Percentiles rank a stretch among this genome's conserved stretches.
Conservation (phyloP, 805 yeast genomes). For the Metschnikowia hibisci region DNA sequence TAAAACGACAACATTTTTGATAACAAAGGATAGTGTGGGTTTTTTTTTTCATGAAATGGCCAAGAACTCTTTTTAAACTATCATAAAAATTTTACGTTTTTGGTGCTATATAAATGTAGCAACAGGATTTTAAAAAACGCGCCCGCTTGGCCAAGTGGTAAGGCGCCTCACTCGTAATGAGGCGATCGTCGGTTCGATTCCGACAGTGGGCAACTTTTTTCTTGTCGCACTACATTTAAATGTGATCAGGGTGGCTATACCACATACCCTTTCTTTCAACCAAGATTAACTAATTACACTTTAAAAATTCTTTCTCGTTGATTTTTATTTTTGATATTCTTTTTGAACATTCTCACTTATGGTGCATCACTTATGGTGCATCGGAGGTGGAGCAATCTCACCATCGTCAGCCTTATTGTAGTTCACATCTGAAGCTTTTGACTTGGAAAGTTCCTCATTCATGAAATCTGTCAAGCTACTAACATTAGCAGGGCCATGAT, state of each 20-base stretch:
- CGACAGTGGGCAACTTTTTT: constrained; percentile 43
- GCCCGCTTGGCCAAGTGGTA: constrained; percentile 55
- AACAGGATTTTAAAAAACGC: not conserved
- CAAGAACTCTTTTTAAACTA: no score
- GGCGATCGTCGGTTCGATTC: constrained; percentile 53
- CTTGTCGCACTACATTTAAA: no score
- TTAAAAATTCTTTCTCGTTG: no score
- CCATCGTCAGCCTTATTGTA: constrained; percentile 1
- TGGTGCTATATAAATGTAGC: no score
- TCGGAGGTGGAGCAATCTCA: constrained; percentile 18
- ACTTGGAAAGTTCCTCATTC: constrained; percentile 42
- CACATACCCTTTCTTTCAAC: no score
- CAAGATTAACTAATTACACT: no score
- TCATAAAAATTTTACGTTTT: no score
- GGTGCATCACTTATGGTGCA: not conserved
- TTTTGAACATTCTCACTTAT: not conserved
- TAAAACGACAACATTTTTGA: no score
- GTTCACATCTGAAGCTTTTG: constrained; percentile 32
- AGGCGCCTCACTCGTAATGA: constrained; percentile 55
- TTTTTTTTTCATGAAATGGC: no score
- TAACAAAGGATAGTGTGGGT: no score
- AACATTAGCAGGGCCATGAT: constrained; percentile 18
- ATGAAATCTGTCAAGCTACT: constrained; percentile 35
- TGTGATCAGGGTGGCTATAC: no score
- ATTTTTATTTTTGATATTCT: no score